These are phyloP conservation scores for Exophiala viscosa DNA, from an alignment of 2,329 filamentous ascomycete genomes.

Conservation along the genomic window DNA sequence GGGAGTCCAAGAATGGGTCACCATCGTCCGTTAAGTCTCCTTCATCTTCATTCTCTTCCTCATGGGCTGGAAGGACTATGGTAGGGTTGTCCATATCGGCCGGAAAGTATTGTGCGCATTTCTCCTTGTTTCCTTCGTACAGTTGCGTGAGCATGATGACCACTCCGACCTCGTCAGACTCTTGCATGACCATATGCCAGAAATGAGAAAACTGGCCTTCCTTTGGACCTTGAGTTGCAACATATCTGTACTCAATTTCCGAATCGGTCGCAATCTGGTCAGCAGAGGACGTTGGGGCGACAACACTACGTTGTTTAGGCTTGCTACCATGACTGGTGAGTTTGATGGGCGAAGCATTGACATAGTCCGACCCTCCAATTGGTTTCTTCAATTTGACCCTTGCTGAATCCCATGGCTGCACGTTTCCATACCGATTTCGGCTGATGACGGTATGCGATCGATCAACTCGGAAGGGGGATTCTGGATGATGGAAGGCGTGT, in stretches of 20 bases:
- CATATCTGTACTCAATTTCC: constrained; percentile 58
- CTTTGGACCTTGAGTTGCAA: constrained; percentile 84
- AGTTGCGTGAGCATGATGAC: constrained; percentile 95
- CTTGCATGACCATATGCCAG: constrained; percentile 93
- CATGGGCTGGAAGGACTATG: constrained; percentile 36
- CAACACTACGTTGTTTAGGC: constrained; percentile 41
- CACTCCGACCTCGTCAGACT: constrained; percentile 69
- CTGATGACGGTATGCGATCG: constrained; percentile 52
- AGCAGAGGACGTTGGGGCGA: constrained; percentile 20
- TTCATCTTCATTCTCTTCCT: constrained; percentile 54
- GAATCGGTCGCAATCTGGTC: neutral
- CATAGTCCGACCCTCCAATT: constrained; percentile 68
- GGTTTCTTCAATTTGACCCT: constrained; percentile 77
- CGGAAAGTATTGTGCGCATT: constrained; percentile 89
- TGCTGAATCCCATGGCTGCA: constrained; percentile 85
- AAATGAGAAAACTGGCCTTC: constrained; percentile 71
- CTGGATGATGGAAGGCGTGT: constrained; percentile 45
- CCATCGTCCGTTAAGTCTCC: constrained; percentile 59
- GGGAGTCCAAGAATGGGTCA: constrained; percentile 28
- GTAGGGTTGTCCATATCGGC: constrained; percentile 50
- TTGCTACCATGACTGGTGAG: constrained; percentile 48
- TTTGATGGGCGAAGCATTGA: constrained; percentile 73
- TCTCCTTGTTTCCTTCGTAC: constrained; percentile 70
- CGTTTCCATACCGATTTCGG: constrained; percentile 83
- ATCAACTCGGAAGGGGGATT: constrained; percentile 57